These are phyloP conservation scores for Zopfia rhizophila DNA, from an alignment of 2,329 filamentous ascomycete species.

Conservation along the genomic window DNA sequence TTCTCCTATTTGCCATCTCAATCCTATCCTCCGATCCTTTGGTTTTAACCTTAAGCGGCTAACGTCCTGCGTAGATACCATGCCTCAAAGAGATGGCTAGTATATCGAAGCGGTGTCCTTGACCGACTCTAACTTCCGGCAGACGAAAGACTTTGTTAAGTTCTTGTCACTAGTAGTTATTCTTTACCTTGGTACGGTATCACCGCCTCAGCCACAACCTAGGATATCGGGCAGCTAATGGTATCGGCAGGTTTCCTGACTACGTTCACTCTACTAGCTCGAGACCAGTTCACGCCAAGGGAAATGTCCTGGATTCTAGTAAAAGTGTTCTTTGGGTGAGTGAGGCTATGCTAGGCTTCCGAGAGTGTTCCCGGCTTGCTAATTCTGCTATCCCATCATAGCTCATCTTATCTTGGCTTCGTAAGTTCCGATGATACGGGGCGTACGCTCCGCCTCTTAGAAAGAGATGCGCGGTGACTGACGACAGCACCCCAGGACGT, in stretches of 20 bases:
- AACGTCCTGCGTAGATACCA: conserved; percentile 68
- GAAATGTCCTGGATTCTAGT: conserved; percentile 81
- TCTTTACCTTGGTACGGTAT: conserved; percentile 73
- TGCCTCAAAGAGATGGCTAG: conserved; percentile 89
- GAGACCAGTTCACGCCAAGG: conserved; percentile 71
- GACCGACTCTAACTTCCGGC: conserved; percentile 23
- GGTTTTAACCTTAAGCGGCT: conserved; percentile 16
- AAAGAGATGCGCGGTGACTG: conserved; percentile 24
- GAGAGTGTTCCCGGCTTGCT: conserved; percentile 11
- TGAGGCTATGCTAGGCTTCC: conserved; percentile 19
- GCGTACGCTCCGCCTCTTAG: conserved; percentile 16
- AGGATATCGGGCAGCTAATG: conserved; percentile 12
- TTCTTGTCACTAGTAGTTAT: conserved; percentile 82
- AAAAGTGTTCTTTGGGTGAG: conserved; percentile 79
- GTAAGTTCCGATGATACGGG: conserved; percentile 54
- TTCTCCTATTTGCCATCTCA: not conserved
- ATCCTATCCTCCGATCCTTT: not conserved
- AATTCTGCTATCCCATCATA: conserved; percentile 23
- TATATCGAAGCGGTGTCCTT: conserved; percentile 17
- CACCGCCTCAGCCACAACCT: conserved; percentile 8
- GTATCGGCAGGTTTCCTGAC: conserved; percentile 77
- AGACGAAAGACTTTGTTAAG: conserved; percentile 87
- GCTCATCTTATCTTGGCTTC: conserved; percentile 77
- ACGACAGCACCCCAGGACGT: conserved; percentile 51
- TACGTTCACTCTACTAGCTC: conserved; percentile 82